Evolutionary conservation across 495 filamentous ascomycete genomes (phyloP).

Genomic region (Darksidea phi): DNA sequence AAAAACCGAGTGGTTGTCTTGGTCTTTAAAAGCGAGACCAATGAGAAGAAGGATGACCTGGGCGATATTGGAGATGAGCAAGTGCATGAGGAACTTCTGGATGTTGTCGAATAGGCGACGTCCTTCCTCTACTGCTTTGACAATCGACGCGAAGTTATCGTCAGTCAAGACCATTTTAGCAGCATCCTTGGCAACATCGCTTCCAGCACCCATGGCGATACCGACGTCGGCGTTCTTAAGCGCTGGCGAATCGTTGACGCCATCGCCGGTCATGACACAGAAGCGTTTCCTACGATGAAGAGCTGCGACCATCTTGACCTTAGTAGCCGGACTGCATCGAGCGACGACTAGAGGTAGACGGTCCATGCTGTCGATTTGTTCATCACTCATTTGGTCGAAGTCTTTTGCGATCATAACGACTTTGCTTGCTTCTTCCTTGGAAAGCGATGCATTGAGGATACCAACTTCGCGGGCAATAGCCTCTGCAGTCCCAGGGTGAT

Average conservation of each 20-base stretch:
- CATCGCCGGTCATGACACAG: constrained; percentile 77
- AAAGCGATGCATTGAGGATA: constrained; percentile 35
- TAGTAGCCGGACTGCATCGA: constrained; percentile 67
- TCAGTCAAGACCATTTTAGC: constrained; percentile 72
- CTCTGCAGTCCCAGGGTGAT: constrained; percentile 57
- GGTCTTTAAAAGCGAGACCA: constrained; percentile 69
- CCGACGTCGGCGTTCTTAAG: constrained; percentile 75
- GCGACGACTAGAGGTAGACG: constrained; percentile 65
- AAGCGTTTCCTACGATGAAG: constrained; percentile 61
- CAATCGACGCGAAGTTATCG: constrained; percentile 80
- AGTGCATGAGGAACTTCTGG: constrained; percentile 73
- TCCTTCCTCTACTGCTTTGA: constrained; percentile 71
- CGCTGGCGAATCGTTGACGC: constrained; percentile 78
- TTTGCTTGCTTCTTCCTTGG: constrained; percentile 21
- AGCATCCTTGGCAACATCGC: constrained; percentile 77
- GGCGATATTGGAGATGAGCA: constrained; percentile 70
- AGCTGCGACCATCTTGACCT: constrained; percentile 72
- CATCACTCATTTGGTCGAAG: constrained; percentile 57
- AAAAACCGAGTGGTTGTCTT: constrained; percentile 63
- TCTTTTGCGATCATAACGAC: constrained; percentile 62
- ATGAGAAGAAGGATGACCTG: constrained; percentile 73
- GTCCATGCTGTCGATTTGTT: constrained; percentile 61
- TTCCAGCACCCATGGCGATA: constrained; percentile 75
- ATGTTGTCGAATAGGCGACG: constrained; percentile 76
- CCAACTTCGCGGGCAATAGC: constrained; percentile 56